Percentiles rank a stretch among this genome's conserved stretches.
phyloP scores from a whole-genome alignment of 805 yeast genomes.

The Kodamaea laetipori region DNA sequence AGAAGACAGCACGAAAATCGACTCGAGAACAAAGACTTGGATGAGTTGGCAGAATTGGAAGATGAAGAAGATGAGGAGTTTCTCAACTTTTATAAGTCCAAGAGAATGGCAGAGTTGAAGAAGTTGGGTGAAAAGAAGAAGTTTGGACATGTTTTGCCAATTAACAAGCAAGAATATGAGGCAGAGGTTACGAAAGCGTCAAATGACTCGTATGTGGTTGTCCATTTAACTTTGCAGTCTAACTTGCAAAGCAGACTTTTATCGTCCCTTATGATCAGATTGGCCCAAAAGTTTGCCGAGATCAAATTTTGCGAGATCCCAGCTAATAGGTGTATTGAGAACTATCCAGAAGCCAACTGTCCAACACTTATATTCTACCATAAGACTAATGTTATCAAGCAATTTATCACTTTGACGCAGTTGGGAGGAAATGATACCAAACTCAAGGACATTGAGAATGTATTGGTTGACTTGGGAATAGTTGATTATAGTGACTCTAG shows the following conservation, averaged over 20 bases:
- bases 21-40: conserved; percentile 71
- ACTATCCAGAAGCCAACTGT: conserved; percentile 85
- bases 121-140: conserved; percentile 56
- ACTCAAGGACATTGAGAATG: conserved; percentile 67
- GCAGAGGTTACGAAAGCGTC: conserved; percentile 84
- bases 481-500: conserved; percentile 69
- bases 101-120: conserved; percentile 74
- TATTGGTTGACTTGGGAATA: conserved; percentile 67
- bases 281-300: conserved; percentile 74
- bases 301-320: conserved; percentile 90
- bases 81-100: conserved; percentile 70
- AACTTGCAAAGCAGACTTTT: conserved; percentile 74
- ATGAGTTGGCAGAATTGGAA: conserved; percentile 84
- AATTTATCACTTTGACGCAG: conserved; percentile 74
- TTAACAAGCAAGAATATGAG: conserved; percentile 86
- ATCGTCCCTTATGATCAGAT: conserved; percentile 52
- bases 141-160: conserved; percentile 76
- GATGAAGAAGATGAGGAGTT: conserved; percentile 95
- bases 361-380: conserved; percentile 88
- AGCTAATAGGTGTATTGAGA: conserved; percentile 88
- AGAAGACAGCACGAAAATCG: conserved; percentile 79
- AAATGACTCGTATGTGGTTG: conserved; percentile 62
- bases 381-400: conserved; percentile 76
- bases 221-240: conserved; percentile 73
- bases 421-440: conserved; percentile 83